Conservation (phyloP, 1,284 basidiomycete species). For the Cutaneotrichosporon cyanovorans region DNA sequence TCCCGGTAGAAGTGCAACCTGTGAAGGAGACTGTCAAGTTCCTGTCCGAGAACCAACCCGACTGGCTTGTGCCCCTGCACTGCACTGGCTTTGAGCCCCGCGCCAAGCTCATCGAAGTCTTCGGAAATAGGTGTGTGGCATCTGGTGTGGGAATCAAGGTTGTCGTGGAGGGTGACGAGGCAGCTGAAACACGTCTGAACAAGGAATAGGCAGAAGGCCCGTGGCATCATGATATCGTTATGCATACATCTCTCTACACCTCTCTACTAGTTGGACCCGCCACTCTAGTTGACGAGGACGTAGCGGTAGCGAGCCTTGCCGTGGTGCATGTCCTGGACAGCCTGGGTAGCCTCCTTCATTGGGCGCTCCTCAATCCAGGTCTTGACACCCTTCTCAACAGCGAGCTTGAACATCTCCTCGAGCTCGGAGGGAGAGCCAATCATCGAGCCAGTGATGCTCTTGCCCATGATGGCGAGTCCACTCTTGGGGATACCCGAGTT, state of each 20-base stretch:
- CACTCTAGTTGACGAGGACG: slow-evolving; percentile 48
- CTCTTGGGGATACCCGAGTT: slow-evolving; percentile 25
- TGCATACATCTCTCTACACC: neutral
- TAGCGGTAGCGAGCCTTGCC: slow-evolving; percentile 49
- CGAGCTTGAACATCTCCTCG: slow-evolving; percentile 43
- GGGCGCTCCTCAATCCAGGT: slow-evolving; percentile 47
- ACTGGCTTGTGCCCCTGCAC: slow-evolving; percentile 71
- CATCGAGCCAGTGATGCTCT: slow-evolving; percentile 32
- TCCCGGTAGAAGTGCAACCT: slow-evolving; percentile 56
- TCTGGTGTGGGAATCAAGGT: slow-evolving; percentile 64
- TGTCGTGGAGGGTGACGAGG: slow-evolving; percentile 43
- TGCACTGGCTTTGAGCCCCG: slow-evolving; percentile 69
- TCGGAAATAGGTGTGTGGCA: slow-evolving; percentile 61
- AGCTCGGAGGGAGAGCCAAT: slow-evolving; percentile 46
- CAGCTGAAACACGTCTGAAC: slow-evolving; percentile 12
- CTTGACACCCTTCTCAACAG: slow-evolving; percentile 37
- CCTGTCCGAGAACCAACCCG: slow-evolving; percentile 54
- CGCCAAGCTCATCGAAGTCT: slow-evolving; percentile 56
- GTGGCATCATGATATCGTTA: too few relatives aligned
- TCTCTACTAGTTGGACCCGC: slow-evolving; percentile 28
- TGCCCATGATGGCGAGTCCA: slow-evolving; percentile 7
- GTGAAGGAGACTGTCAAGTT: slow-evolving; percentile 65
- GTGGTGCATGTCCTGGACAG: slow-evolving; percentile 46
- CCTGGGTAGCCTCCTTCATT: slow-evolving; percentile 49
- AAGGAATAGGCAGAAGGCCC: too few relatives aligned